A percentile compares a stretch with the other conserved stretches of the same genome.
Conservation (phyloP, 495 filamentous ascomycete genomes). For the Rhypophila decipiens region DNA sequence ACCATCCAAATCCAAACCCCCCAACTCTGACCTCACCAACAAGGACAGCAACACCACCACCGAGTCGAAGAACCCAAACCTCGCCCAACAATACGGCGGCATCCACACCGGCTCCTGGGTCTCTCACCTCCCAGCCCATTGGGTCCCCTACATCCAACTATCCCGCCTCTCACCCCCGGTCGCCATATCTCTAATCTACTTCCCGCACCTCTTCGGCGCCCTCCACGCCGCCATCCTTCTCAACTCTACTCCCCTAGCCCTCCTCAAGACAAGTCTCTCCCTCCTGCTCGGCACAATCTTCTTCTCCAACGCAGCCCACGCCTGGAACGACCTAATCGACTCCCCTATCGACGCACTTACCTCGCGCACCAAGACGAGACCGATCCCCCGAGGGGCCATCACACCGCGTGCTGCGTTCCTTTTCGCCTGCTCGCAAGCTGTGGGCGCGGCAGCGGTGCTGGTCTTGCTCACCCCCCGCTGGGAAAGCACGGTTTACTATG, state of each 20-base stretch:
- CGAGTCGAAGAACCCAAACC: too few species aligned
- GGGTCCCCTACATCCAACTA: constrained; percentile 32
- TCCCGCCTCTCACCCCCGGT: constrained; percentile 28
- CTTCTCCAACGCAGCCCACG: constrained; percentile 33
- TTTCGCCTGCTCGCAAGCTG: constrained; percentile 24
- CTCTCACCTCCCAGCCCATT: constrained; percentile 19
- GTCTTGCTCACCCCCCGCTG: constrained; percentile 12
- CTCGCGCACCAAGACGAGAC: constrained; percentile 28
- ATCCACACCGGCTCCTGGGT: constrained; percentile 25
- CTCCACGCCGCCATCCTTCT: constrained; percentile 28
- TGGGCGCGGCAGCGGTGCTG: constrained; percentile 14
- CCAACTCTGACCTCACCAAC: too few species aligned
- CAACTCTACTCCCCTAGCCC: constrained; percentile 9
- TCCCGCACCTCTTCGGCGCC: constrained; percentile 34
- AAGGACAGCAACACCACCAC: too few species aligned
- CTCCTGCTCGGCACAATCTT: constrained; percentile 36
- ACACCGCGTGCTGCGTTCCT: constrained; percentile 24
- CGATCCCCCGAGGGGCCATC: constrained; percentile 35
- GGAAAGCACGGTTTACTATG: neutral
- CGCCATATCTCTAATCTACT: constrained; percentile 18
- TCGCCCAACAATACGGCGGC: constrained; percentile 19
- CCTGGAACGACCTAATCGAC: constrained; percentile 41
- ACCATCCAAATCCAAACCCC: too few species aligned
- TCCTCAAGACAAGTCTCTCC: constrained; percentile 13
- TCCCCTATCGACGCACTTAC: constrained; percentile 30